Percentiles rank a stretch among this genome's conserved stretches.
Conservation (phyloP, 1,139 yeast genomes). For the Kodamaea derodonti region DNA sequence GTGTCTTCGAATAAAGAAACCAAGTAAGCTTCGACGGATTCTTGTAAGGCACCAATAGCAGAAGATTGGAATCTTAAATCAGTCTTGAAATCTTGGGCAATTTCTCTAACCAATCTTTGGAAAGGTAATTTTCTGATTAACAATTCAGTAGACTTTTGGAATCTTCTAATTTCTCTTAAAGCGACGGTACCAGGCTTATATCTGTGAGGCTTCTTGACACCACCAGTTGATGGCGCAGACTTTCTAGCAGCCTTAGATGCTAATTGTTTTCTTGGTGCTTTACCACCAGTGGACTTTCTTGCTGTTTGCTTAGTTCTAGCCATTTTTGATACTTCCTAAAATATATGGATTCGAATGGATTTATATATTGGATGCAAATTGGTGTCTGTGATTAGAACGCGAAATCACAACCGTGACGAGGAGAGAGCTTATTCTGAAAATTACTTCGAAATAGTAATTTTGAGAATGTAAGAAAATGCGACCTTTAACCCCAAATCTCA, state of each 20-base stretch:
- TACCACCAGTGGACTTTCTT: slow-evolving; percentile 99
- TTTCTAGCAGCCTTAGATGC: slow-evolving; percentile 99
- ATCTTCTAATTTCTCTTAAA: slow-evolving; percentile 98
- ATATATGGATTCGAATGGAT: neutral
- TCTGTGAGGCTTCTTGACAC: slow-evolving; percentile 99
- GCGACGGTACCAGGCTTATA: slow-evolving; percentile 99
- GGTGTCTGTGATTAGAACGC: neutral
- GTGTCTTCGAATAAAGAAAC: slow-evolving; percentile 91
- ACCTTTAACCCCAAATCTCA: no score
- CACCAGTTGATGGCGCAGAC: slow-evolving; percentile 97
- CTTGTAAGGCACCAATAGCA: slow-evolving; percentile 98
- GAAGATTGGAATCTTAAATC: slow-evolving; percentile 97
- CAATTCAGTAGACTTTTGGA: slow-evolving; percentile 96
- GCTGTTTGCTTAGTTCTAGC: slow-evolving; percentile 99
- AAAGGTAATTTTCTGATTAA: slow-evolving; percentile 96
- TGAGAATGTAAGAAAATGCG: no score
- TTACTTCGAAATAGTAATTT: no score
- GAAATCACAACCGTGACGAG: neutral
- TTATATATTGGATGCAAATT: slow-evolving; percentile 2
- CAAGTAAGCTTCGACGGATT: slow-evolving; percentile 97
- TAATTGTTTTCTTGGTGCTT: slow-evolving; percentile 98
- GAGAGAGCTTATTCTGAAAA: no score
- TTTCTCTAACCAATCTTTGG: slow-evolving; percentile 98
- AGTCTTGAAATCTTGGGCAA: slow-evolving; percentile 97
- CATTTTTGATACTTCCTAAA: slow-evolving; percentile 42